Conservation (phyloP, 352 stramenopile species). For the Pythium oligandrum region DNA sequence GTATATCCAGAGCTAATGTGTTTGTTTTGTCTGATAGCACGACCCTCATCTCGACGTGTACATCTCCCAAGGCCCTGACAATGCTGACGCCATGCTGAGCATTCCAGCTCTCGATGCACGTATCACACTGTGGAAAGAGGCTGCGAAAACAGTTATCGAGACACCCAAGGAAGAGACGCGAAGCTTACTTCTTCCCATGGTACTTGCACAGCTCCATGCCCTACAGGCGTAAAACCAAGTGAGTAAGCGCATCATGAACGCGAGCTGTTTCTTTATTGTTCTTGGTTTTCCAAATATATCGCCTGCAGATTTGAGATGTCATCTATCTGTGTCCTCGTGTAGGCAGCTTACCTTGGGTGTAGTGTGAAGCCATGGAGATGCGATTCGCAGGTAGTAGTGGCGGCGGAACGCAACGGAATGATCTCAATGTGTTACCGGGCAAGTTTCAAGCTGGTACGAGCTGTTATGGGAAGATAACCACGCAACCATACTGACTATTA, state of each 20-base stretch:
- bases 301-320: no score
- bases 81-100: constrained; percentile 77
- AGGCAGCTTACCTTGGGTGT: not conserved
- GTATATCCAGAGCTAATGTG: no score
- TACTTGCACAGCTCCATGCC: constrained; percentile 18
- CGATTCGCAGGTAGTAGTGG: constrained; percentile 9
- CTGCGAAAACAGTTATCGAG: constrained; percentile 72
- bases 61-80: constrained; percentile 72
- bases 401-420: not conserved
- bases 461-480: not conserved
- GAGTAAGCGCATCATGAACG: no score
- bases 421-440: constrained; percentile 11
- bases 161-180: constrained; percentile 70
- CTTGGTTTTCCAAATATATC: no score
- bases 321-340: no score
- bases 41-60: constrained; percentile 66
- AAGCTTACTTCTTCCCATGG: constrained; percentile 41
- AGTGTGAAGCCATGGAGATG: constrained; percentile 12
- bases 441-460: constrained; percentile 24
- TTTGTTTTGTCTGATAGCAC: constrained; percentile 30
- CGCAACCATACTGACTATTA: not conserved
- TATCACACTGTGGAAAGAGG: constrained; percentile 75
- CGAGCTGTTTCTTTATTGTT: no score
- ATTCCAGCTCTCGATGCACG: constrained; percentile 71
- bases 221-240: not conserved